These are phyloP conservation scores for Diplogelasinospora grovesii DNA, from an alignment of 495 filamentous ascomycete genomes.

Conservation along the genomic window DNA sequence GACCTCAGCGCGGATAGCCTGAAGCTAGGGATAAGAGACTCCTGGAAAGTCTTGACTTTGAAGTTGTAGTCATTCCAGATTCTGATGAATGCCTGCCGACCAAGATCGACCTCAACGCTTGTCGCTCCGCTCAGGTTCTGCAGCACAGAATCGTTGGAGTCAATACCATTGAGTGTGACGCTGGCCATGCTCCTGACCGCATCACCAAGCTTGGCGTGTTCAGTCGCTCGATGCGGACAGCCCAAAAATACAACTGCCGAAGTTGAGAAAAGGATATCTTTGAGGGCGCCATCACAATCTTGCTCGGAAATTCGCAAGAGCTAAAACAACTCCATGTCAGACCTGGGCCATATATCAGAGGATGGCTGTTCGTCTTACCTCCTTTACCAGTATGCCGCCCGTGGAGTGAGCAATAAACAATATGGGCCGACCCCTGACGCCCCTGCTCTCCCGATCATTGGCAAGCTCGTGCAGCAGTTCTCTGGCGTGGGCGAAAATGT, in stretches of 20 bases:
- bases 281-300: conserved; percentile 20
- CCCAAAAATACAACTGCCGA: conserved; percentile 27
- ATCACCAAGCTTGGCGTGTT: conserved; percentile 20
- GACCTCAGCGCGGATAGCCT: conserved; percentile 12
- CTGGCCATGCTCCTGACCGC: conserved; percentile 30
- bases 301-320: conserved; percentile 24
- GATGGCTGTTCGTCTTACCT: too few relatives aligned
- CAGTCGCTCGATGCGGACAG: conserved; percentile 27
- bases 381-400: conserved; percentile 33
- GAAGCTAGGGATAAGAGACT: conserved; percentile 18
- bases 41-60: conserved; percentile 33
- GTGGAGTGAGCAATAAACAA: conserved; percentile 32
- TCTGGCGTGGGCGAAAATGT: conserved; percentile 27
- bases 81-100: conserved; percentile 21
- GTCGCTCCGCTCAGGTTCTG: conserved; percentile 25
- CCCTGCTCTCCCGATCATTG: conserved; percentile 9
- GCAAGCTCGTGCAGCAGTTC: conserved; percentile 27
- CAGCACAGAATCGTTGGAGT: conserved; percentile 20
- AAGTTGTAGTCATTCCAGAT: conserved; percentile 32
- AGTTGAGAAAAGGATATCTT: conserved; percentile 24
- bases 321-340: conserved; percentile 16
- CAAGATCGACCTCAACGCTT: conserved; percentile 17
- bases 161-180: conserved; percentile 15
- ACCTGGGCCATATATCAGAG: too few relatives aligned
- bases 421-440: conserved; percentile 15